phyloP scores from a whole-genome alignment of 2,329 filamentous ascomycete species.

The Verticillium nonalfalfae region DNA sequence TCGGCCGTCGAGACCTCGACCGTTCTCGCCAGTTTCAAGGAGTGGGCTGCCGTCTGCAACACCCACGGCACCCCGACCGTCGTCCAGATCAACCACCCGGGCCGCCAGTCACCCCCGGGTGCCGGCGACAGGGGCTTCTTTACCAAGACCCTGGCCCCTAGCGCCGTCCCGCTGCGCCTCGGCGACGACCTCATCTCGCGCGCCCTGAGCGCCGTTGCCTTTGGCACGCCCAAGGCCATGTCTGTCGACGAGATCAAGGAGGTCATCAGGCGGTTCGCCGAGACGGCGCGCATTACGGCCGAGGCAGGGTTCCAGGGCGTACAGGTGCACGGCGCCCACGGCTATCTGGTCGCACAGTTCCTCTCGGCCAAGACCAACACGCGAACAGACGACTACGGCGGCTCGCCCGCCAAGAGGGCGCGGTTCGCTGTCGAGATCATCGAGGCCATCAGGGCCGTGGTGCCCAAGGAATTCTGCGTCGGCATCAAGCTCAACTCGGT shows the following conservation, averaged over 20 bases:
- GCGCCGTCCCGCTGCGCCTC: slow-evolving; percentile 33
- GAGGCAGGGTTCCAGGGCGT: slow-evolving; percentile 39
- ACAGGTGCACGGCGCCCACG: slow-evolving; percentile 44
- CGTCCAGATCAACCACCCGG: slow-evolving; percentile 41
- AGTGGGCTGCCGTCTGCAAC: slow-evolving; percentile 24
- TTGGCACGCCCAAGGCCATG: slow-evolving; percentile 53
- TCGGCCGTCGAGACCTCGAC: slow-evolving; percentile 17
- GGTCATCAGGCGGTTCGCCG: slow-evolving; percentile 45
- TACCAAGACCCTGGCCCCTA: slow-evolving; percentile 34
- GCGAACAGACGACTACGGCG: slow-evolving; percentile 50
- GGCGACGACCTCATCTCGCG: slow-evolving; percentile 28
- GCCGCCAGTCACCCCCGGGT: slow-evolving; percentile 33
- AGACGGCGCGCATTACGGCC: slow-evolving; percentile 39
- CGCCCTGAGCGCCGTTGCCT: slow-evolving; percentile 26
- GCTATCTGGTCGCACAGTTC: slow-evolving; percentile 53
- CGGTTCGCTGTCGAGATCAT: slow-evolving; percentile 46
- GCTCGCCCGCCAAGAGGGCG: slow-evolving; percentile 38
- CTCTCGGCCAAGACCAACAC: slow-evolving; percentile 41
- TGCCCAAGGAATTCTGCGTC: slow-evolving; percentile 36
- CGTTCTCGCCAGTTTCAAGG: slow-evolving; percentile 27
- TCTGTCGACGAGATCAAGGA: slow-evolving; percentile 43
- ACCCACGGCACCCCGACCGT: slow-evolving; percentile 27
- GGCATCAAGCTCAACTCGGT: slow-evolving; percentile 52
- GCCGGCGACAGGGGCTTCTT: slow-evolving; percentile 27
- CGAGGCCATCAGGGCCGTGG: slow-evolving; percentile 29